Base-by-base conservation (phyloP, 352 stramenopile genomes). In the Globisporangium alternatum region DNA sequence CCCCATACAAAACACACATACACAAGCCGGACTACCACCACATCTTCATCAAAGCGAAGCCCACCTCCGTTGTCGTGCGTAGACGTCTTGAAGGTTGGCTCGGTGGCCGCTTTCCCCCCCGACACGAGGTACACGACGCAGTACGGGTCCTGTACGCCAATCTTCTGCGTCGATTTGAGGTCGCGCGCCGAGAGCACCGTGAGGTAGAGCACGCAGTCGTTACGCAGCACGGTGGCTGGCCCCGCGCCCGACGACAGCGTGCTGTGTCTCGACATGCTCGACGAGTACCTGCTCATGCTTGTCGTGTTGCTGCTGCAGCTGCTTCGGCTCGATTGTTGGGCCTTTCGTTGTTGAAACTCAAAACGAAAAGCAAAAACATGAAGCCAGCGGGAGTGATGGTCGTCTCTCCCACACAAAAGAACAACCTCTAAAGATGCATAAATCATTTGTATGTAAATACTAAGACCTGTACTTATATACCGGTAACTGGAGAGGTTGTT, bases 71-170 rank as follows among this genome's bases (percentile, higher is more conserved):
- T 89, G 55, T 92, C 81, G 69, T 89, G 79, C 28, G 80, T 89
- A 55, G 81, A 77, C 10, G 79, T 88, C 70, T 89, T 90, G 64
- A 92, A 90, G 35, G 76, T 69, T 12, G 79, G 79, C 56, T 80
- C 77, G 47, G 72, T 69, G 21, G 74, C 33, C 62, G 87, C 80
- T 49, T 76, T 79, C 41, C 81, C 83, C 45, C 70, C 70, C 31
- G 80, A 83, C 15, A 81, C 70, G 35, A 92, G 71, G 62, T 86
- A 77, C 45, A 88, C 75, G 22, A 75, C 76, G 62, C 79, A 89
- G 74, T 78, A 92, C 41, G 83, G 83, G 72, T 92, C 83, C 68
- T 92, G 83, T 51, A 89, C 81, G 57, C 83, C 83, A 58, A 92
- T 57, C 31, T 74, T 75, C 71, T 90, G 81, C 69, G 81, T 87